Percentiles rank a stretch among this genome's conserved stretches.
Conservation (phyloP, 139 green algal genomes). For the Chlamydomonas applanata region DNA sequence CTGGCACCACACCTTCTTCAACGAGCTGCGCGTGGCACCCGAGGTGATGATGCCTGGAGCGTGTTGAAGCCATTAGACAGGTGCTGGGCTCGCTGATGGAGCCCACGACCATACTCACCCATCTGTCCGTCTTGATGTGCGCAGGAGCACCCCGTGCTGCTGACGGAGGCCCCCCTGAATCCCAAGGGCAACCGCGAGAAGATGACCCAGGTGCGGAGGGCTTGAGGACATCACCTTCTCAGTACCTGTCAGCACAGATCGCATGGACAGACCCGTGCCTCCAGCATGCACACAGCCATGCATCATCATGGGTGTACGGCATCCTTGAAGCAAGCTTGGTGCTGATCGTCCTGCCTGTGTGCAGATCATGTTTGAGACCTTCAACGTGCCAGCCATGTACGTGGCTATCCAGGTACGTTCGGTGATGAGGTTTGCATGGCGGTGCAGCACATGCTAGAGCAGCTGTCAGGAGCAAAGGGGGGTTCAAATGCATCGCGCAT, state of each 20-base stretch:
- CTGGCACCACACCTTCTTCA: constrained; percentile 99
- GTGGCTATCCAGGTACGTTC: constrained; percentile 80
- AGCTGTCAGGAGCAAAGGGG: background rate
- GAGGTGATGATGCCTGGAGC: constrained; percentile 50
- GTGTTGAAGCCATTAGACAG: background rate
- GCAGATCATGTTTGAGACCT: constrained; percentile 99
- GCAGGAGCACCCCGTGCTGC: constrained; percentile 95
- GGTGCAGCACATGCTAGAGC: background rate
- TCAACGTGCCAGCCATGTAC: constrained; percentile 97
- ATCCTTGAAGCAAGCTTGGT: background rate
- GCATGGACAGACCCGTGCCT: background rate
- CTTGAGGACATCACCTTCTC: background rate
- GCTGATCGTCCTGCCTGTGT: background rate
- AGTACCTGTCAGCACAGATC: background rate
- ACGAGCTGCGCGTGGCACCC: constrained; percentile 97
- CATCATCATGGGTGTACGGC: too few species aligned
- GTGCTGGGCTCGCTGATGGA: background rate
- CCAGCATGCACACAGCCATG: background rate
- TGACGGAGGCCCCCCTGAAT: constrained; percentile 98
- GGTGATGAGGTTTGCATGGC: background rate
- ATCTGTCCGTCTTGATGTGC: too few species aligned
- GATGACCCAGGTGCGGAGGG: constrained; percentile 67
- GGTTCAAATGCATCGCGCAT: too few species aligned
- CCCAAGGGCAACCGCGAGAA: constrained; percentile 96
- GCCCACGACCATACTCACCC: background rate